These are phyloP conservation scores for Aristolochia fimbriata DNA, from an alignment of 164 flowering plant species.

Conservation along the genomic window DNA sequence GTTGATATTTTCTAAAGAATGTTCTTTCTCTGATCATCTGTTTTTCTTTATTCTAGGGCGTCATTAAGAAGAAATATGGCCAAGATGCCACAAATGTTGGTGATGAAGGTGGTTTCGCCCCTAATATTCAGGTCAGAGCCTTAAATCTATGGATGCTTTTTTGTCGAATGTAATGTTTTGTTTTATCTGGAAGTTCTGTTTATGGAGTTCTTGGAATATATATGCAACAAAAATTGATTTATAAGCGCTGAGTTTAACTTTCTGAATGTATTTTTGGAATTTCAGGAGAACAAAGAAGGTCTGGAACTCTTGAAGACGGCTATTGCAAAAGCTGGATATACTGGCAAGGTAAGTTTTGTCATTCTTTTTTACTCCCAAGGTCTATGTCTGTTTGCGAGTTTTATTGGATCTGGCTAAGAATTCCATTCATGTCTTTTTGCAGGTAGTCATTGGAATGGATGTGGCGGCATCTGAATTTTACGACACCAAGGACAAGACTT, in stretches of 20 bases:
- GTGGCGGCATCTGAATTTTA: slow-evolving; percentile 39
- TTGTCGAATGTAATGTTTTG: neutral
- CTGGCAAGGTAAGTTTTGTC: slow-evolving; percentile 23
- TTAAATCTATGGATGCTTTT: neutral
- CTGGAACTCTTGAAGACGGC: slow-evolving; percentile 40
- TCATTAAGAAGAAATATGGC: slow-evolving; percentile 40
- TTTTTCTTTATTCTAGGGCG: slow-evolving; percentile 18
- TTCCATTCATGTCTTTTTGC: neutral
- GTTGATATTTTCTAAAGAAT: neutral
- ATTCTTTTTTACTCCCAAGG: neutral
- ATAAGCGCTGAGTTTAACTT: neutral
- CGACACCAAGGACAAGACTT: slow-evolving; percentile 23
- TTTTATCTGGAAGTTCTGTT: neutral
- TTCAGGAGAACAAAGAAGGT: slow-evolving; percentile 44
- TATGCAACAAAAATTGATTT: neutral
- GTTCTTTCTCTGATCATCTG: neutral
- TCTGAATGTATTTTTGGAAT: neutral
- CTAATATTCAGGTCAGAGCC: slow-evolving; percentile 31
- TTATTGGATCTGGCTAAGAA: neutral
- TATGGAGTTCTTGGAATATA: no score
- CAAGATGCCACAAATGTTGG: slow-evolving; percentile 44
- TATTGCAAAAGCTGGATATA: slow-evolving; percentile 38
- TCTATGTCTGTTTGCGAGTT: no score
- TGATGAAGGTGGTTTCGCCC: slow-evolving; percentile 49
- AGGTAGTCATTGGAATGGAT: slow-evolving; percentile 38